Base-by-base conservation (phyloP, 2,329 filamentous ascomycete species). In the Phyllosticta citribraziliensis region DNA sequence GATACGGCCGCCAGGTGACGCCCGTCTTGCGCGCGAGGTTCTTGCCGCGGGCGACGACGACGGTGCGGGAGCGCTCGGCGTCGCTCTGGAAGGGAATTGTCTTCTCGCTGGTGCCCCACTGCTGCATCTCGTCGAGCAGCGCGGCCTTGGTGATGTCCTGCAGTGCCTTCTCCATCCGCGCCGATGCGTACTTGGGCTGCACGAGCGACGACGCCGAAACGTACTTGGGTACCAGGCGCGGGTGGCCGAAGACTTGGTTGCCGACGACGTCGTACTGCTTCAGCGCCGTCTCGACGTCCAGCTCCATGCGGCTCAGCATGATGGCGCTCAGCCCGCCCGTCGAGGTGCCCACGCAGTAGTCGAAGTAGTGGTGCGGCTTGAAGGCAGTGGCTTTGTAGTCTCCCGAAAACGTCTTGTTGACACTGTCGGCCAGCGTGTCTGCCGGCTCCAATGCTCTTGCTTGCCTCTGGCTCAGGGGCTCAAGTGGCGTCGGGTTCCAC, bases 341-440 rank as follows among this genome's bases (percentile, higher is more conserved):
- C 25, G 64, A 66, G 0, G 66, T 67, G 1, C 66, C 66, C 0
- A 58, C 60, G n/a, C 64, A 57, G 55, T 67, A 67, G 50, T 67
- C 66, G 11, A 67, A 63, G 52, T 67, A 67, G 40, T 67, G 66
- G 55, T 64, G 63, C n/a, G 65, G 65, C 55, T 61, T 62, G 52
- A 60, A 65, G 20, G 2, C 22, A 2, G 14, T 53, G 8, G 9
- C 14, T 5, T 22, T 3, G 10, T 53, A 53, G 25, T 27, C 60
- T n/a, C 40, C 40, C n/a, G 40, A 47, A 47, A 62, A 62, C 1
- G 60, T 62, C 20, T 33, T 35, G 3, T 62, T 27, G 12, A 62
- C 54, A 11, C 47, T 53, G 3, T 17, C 47, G 20, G 25, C 17
- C 56, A 58, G 24, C 2, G 19, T 50, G 4, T 58, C 56, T 3